A percentile compares a stretch with the other conserved stretches of the same genome.
These are phyloP conservation scores for Oidium heveae DNA, from an alignment of 2,329 filamentous ascomycete genomes.

Conservation along the genomic window DNA sequence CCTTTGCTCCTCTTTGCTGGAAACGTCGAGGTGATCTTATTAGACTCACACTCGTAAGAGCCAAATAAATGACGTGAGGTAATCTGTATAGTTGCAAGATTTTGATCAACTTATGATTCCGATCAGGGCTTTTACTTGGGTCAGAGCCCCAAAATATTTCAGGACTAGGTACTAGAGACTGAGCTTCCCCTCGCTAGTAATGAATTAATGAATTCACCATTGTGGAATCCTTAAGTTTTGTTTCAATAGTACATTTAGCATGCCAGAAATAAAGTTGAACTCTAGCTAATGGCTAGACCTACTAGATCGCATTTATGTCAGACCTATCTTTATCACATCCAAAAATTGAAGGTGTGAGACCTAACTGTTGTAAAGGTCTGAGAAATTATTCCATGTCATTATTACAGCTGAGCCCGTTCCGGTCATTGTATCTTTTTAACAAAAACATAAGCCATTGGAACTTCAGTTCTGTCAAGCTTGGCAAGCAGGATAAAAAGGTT, in stretches of 20 bases:
- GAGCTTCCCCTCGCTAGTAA: not conserved
- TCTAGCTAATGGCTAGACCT: not conserved
- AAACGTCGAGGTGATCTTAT: not conserved
- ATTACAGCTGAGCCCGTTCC: not conserved
- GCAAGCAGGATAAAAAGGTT: too few relatives aligned
- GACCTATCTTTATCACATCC: too few relatives aligned
- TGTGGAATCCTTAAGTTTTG: not conserved
- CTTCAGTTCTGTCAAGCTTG: too few relatives aligned
- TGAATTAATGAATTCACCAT: not conserved
- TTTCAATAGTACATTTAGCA: not conserved
- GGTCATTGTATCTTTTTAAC: not conserved
- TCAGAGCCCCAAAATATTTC: not conserved
- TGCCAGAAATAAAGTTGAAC: not conserved
- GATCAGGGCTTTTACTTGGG: not conserved
- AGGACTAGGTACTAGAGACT: not conserved
- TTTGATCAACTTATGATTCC: not conserved
- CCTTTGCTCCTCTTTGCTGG: not conserved
- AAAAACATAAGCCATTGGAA: too few relatives aligned
- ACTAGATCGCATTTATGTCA: too few relatives aligned
- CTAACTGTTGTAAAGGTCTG: too few relatives aligned
- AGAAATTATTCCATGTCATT: not conserved
- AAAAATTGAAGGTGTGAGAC: too few relatives aligned
- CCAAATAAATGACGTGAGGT: not conserved
- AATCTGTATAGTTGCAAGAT: not conserved
- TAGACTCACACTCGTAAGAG: not conserved